A percentile compares a stretch with the other conserved stretches of the same genome.
phyloP scores from a whole-genome alignment of 768 basidiomycete genomes.

The Phylloporus rhodoxanthus region DNA sequence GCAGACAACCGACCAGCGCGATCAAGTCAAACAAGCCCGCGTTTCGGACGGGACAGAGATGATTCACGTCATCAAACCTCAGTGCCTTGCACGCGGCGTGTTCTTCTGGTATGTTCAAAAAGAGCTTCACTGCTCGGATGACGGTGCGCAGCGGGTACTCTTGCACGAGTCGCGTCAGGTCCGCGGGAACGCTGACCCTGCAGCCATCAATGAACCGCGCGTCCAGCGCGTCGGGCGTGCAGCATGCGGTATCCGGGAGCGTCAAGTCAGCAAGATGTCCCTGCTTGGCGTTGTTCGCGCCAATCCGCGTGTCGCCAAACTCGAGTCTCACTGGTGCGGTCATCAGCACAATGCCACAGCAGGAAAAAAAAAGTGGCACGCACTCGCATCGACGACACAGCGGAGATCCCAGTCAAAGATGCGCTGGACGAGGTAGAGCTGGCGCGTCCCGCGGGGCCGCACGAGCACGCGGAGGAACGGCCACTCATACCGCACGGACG shows the following conservation, averaged over 20 bases:
- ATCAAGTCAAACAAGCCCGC: constrained; percentile 7
- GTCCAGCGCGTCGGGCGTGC: background rate
- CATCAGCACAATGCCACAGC: background rate
- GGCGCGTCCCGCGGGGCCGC: constrained; percentile 3
- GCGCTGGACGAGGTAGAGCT: constrained; percentile 1
- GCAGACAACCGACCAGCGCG: background rate
- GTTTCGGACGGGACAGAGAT: background rate
- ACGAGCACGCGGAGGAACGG: background rate
- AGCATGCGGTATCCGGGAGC: background rate
- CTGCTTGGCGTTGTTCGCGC: background rate
- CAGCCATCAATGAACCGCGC: background rate
- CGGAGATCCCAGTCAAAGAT: background rate
- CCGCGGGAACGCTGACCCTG: background rate
- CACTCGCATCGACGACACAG: background rate
- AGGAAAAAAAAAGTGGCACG: background rate
- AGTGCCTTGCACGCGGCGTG: background rate
- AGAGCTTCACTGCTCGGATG: background rate
- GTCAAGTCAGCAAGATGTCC: background rate
- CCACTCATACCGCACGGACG: constrained; percentile 3
- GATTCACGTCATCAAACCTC: constrained; percentile 6
- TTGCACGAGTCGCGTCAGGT: constrained; percentile 6
- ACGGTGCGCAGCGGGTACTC: constrained; percentile 4
- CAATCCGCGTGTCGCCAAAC: background rate
- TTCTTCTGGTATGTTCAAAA: background rate
- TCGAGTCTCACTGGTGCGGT: background rate